Evolutionary conservation across 768 basidiomycete species (phyloP), one percentile per base, ranked within the genome.

Genomic region (Boletus subparvulus): DNA sequence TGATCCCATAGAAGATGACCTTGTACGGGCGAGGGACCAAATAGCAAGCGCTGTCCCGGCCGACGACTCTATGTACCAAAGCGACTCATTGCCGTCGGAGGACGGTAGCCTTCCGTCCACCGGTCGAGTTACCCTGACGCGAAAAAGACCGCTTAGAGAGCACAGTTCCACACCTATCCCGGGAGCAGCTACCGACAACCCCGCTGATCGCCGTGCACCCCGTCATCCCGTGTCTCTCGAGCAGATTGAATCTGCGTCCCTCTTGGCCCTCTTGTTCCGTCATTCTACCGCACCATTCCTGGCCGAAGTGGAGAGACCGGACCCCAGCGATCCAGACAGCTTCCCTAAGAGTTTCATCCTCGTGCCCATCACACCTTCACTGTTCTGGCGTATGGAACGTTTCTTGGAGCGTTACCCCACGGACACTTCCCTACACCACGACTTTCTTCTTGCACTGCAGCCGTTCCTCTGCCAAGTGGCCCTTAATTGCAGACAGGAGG

Each of bases 391-490:
- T 39, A 77, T 89, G 52, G 68, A 74, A 16, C 78, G 78, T 13
- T 92, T 95, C 66, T 78, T 98, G 40, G 74, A 77, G 16, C 67
- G 75, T 37, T 91, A 90, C 66, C 80, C 86, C 2, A 62, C 75
- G 10, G 93, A 97, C 63, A 89, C 90, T 1, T 88, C 89, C 3
- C 79, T 94, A 14, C 85, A 94, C 62, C 81, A 85, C 16, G 83
- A 93, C 61, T 89, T 88, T 46, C 77, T 98, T 21, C 72, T 76
- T 7, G 81, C 85, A 4, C 70, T 96, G 41, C 86, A 87, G 52
- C 77, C 85, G 3, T 79, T 86, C 1, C 81, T 98, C 9, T 80
- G 79, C 3, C 86, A 90, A 52, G 72, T 94, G n/a, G 83, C 92
- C 3, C 73, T 96, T 53, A 98, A 98, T 68, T 80, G 75, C 55